phyloP scores from a whole-genome alignment of 2,329 filamentous ascomycete species.

The Trichoderma koningii region DNA sequence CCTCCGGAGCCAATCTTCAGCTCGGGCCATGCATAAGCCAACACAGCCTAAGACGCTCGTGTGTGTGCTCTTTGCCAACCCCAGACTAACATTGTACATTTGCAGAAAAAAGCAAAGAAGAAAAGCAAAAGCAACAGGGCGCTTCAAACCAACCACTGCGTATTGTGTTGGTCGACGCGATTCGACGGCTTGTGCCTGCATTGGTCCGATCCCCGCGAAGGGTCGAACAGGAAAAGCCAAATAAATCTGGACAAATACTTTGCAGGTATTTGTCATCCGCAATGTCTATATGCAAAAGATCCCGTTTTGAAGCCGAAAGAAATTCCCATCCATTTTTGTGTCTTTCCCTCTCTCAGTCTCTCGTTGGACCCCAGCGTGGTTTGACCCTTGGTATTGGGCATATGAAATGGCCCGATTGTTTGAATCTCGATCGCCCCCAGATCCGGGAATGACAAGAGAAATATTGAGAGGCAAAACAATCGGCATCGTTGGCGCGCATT shows the following conservation, averaged over 20 bases:
- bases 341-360: background rate
- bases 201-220: conserved; percentile 25
- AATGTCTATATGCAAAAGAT: conserved; percentile 30
- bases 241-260: conserved; percentile 27
- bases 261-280: background rate
- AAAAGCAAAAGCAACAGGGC: conserved; percentile 4
- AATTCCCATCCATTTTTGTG: conserved; percentile 7
- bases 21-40: conserved; percentile 37
- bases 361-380: conserved; percentile 28
- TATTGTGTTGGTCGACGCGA: conserved; percentile 1
- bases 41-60: conserved; percentile 29
- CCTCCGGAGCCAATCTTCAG: conserved; percentile 38
- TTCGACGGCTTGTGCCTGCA: background rate
- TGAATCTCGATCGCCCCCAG: conserved; percentile 7
- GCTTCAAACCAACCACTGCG: conserved; percentile 15
- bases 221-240: conserved; percentile 20
- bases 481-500: conserved; percentile 11
- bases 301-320: conserved; percentile 13
- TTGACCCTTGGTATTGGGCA: conserved; percentile 27
- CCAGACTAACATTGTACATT: conserved; percentile 25
- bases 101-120: conserved; percentile 10
- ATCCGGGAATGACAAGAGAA: conserved; percentile 21
- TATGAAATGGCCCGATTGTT: conserved; percentile 1
- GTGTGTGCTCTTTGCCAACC: conserved; percentile 1
- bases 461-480: conserved; percentile 24